Evolutionary conservation across 2,329 filamentous ascomycete genomes (phyloP).

Genomic region (Thermothelomyces thermophilus): DNA sequence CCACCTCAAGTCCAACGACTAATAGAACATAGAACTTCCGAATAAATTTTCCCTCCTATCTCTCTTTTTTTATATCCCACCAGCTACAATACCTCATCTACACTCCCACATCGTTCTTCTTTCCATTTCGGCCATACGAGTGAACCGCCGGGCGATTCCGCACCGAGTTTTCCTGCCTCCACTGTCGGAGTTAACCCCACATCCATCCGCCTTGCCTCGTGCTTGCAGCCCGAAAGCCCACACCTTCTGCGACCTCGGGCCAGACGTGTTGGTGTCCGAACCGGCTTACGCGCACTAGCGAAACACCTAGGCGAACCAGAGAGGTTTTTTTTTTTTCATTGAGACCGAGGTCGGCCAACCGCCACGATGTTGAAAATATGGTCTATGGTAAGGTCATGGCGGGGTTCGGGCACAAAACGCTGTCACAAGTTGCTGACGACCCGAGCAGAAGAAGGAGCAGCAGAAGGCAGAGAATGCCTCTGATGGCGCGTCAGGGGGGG

Average conservation of each 20-base stretch:
- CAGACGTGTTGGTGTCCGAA: not conserved
- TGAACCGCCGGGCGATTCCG: not conserved
- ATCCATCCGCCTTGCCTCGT: not conserved
- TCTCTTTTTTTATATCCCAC: not conserved
- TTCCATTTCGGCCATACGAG: not conserved
- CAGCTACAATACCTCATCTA: not conserved
- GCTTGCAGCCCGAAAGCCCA: conserved; percentile 2
- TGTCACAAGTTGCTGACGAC: conserved; percentile 27
- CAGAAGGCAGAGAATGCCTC: conserved; percentile 80
- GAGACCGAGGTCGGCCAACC: conserved; percentile 12
- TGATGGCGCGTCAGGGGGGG: conserved; percentile 51
- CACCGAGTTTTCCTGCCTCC: not conserved
- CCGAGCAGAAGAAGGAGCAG: conserved; percentile 83
- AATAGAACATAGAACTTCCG: not conserved
- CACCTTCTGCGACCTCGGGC: not conserved
- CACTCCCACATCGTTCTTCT: not conserved
- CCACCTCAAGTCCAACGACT: not conserved
- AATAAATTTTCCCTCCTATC: not conserved
- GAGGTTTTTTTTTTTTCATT: not conserved
- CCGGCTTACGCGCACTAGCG: not conserved
- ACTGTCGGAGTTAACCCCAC: not conserved
- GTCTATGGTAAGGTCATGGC: conserved; percentile 72
- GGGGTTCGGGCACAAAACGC: not conserved
- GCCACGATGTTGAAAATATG: conserved; percentile 96
- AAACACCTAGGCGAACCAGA: not conserved